Evolutionary conservation across 1,284 basidiomycete species (phyloP), one percentile per base, ranked within the genome.

Genomic region (Cutaneotrichosporon sp.): DNA sequence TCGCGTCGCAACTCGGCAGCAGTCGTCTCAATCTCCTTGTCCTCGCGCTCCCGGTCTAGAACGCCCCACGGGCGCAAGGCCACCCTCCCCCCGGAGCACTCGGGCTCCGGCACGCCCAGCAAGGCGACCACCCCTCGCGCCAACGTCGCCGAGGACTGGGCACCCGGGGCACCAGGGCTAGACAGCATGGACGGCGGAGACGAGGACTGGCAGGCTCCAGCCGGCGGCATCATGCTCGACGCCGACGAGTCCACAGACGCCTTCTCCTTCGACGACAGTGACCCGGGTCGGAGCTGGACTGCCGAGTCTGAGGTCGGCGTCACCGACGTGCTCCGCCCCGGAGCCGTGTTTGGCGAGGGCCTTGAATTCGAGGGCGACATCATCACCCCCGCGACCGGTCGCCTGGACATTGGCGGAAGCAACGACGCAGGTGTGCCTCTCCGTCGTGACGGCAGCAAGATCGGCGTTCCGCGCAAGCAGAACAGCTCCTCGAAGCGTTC

Each of bases 281-380:
- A 64, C 20, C 34, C 61, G 13, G 52, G 56, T 5, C 60, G 66
- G 11, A 62, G 60, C 5, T 67, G 66, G 66, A 67, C 66, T 4
- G 60, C 63, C 4, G 63, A 64, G 33, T 62, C 62, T 8, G 62
- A 67, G n/a, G 62, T 67, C 1, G 60, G 58, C 42, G 72, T 70
- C 7, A 67, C 74, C 52, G 76, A 75, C 53, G 69, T 75, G 20
- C 59, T 78, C 42, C 59, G 65, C 27, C 61, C 65, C 3, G 75
- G 75, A 16, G 76, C 72, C 69, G 52, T 77, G 7, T 78, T 80
- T 59, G 78, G 78, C 45, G 77, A 78, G 63, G 78, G 77, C 11
- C 63, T 76, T 38, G 67, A 74, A 34, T 79, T 80, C 58, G 72
- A 76, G 58, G 77, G 77, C 5, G 77, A 78, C 60, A 58, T 72